Base-by-base conservation (phyloP, 805 yeast genomes). In the Naumovozyma castellii region DNA sequence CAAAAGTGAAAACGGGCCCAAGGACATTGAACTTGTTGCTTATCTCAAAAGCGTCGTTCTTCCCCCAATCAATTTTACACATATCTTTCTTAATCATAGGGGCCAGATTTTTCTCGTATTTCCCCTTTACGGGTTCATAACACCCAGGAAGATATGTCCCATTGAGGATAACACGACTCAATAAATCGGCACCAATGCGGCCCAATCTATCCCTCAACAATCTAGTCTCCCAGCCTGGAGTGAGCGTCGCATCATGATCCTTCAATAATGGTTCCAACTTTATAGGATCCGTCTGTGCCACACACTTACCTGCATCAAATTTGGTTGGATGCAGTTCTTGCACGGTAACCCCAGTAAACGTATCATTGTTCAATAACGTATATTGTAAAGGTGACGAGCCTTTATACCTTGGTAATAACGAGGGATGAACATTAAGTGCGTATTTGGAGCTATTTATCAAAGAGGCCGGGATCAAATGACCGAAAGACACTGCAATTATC, bases 391-490 rank as follows among this genome's bases (percentile, higher is more conserved):
- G 98, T 1, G 96, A 81, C 0, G 97, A 79, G 1, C 98, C 98
- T 2, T 86, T 73, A 49, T 84, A 76, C 35, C 63, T 65, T 0
- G 98, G 98, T 6, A 92, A 68, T 5, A 87, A 57, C 0, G 96
- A 86, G 0, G 98, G 98, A 57, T 92, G 98, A 1, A 92, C 86
- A 54, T 92, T 92, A 19, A 92, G 55, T 0, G 97, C 94, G 52
- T 59, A 75, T 10, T 59, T 57, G 16, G 78, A 62, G 0, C 57
- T 37, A 0, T 53, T 37, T 1, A 92, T 59, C 46, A 86, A 75
- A 2, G 57, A 42, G 0, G 61, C 63, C 0, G 97, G 97, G 3
- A 92, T 86, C 34, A 90, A 65, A 37, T 69, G 69, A 0, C 97
- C 98, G 57, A 78, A 92, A 0, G 97, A 86, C 1, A 87, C 97